Evolutionary conservation across 1,284 basidiomycete species (phyloP).

Genomic region (Erythrobasidium hasegawianum): DNA sequence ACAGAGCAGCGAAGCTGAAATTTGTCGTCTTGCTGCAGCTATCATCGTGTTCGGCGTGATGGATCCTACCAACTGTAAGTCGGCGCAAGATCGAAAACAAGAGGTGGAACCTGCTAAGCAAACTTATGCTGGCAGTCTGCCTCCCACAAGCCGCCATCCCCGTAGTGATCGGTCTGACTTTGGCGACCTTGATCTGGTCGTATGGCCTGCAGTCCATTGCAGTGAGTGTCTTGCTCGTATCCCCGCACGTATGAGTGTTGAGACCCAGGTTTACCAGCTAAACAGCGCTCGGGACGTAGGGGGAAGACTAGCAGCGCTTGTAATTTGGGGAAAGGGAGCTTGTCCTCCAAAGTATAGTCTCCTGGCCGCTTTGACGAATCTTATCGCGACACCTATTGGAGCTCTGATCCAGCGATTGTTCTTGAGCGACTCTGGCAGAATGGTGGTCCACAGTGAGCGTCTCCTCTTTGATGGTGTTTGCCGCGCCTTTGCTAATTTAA

Average conservation of each 20-base stretch:
- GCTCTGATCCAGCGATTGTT: slow-evolving; percentile 37
- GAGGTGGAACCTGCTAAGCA: not conserved
- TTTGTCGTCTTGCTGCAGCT: slow-evolving; percentile 6
- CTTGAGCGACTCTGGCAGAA: slow-evolving; percentile 32
- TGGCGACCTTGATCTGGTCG: slow-evolving; percentile 17
- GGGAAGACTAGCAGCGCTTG: slow-evolving; percentile 36
- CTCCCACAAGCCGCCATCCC: slow-evolving; percentile 27
- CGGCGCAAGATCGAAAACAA: not conserved
- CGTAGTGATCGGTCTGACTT: slow-evolving; percentile 40
- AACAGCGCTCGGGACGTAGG: slow-evolving; percentile 41
- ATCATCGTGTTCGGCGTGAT: slow-evolving; percentile 42
- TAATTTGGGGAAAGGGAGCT: slow-evolving; percentile 24
- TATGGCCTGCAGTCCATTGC: slow-evolving; percentile 27
- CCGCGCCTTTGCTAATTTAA: no score
- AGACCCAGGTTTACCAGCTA: slow-evolving; percentile 3
- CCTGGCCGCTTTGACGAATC: slow-evolving; percentile 38
- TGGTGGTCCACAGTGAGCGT: slow-evolving; percentile 12
- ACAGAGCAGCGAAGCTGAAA: not conserved
- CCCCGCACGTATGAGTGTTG: not conserved
- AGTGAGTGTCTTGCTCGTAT: not conserved
- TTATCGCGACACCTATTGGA: slow-evolving; percentile 35
- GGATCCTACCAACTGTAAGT: slow-evolving; percentile 38
- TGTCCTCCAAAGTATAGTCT: slow-evolving; percentile 27
- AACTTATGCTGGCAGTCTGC: slow-evolving; percentile 13
- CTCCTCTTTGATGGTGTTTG: no score